A percentile compares a stretch with the other conserved stretches of the same genome.
Conservation (phyloP, 805 yeast genomes). For the Priceomyces castillae region DNA sequence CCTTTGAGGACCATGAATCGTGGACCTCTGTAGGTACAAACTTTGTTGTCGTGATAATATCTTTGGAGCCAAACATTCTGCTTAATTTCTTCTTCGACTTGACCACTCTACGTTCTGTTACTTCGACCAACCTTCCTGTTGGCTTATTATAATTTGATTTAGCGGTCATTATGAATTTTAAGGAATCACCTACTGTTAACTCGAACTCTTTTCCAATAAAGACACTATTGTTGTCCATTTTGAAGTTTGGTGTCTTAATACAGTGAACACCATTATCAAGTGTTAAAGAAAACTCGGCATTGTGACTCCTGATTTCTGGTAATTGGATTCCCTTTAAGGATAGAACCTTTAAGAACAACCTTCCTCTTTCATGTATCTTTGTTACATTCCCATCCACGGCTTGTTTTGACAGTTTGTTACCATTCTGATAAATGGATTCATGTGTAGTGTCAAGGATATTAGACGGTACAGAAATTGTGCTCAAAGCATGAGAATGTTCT, state of each 20-base stretch:
- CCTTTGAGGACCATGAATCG: slow-evolving; percentile 60
- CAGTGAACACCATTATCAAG: slow-evolving; percentile 83
- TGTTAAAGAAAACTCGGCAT: slow-evolving; percentile 51
- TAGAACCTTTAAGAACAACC: slow-evolving; percentile 50
- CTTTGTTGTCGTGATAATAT: slow-evolving; percentile 46
- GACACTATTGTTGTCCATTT: slow-evolving; percentile 28
- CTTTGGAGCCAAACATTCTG: slow-evolving; percentile 47
- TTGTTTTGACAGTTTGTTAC: slow-evolving; percentile 2
- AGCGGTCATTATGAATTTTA: slow-evolving; percentile 69
- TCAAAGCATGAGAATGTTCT: slow-evolving; percentile 16
- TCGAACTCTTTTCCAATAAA: slow-evolving; percentile 75
- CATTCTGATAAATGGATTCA: slow-evolving; percentile 8
- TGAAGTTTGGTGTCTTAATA: slow-evolving; percentile 59
- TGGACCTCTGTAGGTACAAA: slow-evolving; percentile 49
- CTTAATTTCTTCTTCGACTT: slow-evolving; percentile 45
- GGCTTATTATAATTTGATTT: slow-evolving; percentile 60
- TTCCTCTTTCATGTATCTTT: slow-evolving; percentile 39
- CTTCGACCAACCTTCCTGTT: slow-evolving; percentile 53
- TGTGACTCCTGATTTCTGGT: slow-evolving; percentile 43
- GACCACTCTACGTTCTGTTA: slow-evolving; percentile 53
- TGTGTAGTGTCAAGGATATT: slow-evolving; percentile 2
- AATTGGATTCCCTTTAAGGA: slow-evolving; percentile 46
- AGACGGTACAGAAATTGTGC: slow-evolving; percentile 36
- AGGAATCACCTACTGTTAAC: slow-evolving; percentile 55
- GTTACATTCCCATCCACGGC: neutral